Conservation (phyloP, 768 basidiomycete genomes). For the Xerocomellus dryophilus region DNA sequence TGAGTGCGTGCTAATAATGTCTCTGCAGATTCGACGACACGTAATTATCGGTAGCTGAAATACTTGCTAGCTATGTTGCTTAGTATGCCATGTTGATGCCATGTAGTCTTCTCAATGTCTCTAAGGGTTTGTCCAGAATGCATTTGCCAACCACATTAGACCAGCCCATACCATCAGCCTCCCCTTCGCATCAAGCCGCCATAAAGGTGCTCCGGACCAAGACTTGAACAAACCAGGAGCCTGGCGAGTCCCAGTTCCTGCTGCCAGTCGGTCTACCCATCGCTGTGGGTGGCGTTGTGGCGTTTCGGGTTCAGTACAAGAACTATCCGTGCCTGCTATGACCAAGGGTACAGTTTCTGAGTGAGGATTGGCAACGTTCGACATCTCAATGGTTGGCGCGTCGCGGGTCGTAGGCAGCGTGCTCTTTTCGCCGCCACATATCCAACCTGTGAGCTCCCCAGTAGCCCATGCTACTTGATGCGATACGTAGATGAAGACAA, state of each 20-base stretch:
- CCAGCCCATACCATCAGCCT: slow-evolving; percentile 41
- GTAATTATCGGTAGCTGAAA: neutral
- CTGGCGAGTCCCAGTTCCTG: slow-evolving; percentile 24
- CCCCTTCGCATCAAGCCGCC: slow-evolving; percentile 40
- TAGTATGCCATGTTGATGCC: slow-evolving; percentile 6
- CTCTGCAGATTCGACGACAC: slow-evolving; percentile 2
- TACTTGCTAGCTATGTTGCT: neutral
- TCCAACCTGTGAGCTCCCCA: slow-evolving; percentile 59
- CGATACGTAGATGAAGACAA: slow-evolving; percentile 78
- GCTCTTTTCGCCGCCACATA: slow-evolving; percentile 42
- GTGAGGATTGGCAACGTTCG: neutral
- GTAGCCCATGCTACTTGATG: slow-evolving; percentile 77
- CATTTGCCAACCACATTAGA: slow-evolving; percentile 64
- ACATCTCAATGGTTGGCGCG: neutral
- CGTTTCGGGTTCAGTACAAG: slow-evolving; percentile 34
- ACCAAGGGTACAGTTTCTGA: slow-evolving; percentile 14
- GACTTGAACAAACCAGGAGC: slow-evolving; percentile 26
- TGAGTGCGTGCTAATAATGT: slow-evolving; percentile 20
- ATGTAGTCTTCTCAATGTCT: neutral
- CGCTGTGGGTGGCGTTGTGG: slow-evolving; percentile 37
- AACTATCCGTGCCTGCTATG: neutral
- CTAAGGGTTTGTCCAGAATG: slow-evolving; percentile 47
- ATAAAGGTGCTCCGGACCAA: slow-evolving; percentile 32
- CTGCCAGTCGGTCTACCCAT: slow-evolving; percentile 52
- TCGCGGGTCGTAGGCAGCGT: slow-evolving; percentile 21